These are phyloP conservation scores for Metschnikowia shivogae DNA, from an alignment of 805 yeast species.

Conservation along the genomic window DNA sequence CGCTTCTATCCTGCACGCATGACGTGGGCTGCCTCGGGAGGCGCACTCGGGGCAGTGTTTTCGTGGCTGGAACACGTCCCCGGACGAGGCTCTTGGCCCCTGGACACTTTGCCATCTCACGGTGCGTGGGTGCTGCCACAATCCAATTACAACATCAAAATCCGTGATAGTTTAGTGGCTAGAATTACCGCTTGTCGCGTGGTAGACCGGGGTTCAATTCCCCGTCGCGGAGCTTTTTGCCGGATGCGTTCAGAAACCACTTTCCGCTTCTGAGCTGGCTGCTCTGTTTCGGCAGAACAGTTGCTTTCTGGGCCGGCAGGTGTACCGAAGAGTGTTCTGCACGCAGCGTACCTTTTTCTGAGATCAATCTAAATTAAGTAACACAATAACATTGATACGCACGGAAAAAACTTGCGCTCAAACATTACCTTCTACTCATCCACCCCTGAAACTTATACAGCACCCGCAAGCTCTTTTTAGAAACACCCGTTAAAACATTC, in stretches of 20 bases:
- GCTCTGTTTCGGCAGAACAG: neutral
- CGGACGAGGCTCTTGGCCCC: too few relatives aligned
- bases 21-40: too few relatives aligned
- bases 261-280: neutral
- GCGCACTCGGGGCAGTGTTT: too few relatives aligned
- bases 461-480: too few relatives aligned
- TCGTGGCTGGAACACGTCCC: too few relatives aligned
- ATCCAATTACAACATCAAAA: neutral
- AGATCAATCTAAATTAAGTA: neutral
- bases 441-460: neutral
- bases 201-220: constrained; percentile 22
- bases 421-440: neutral
- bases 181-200: constrained; percentile 23
- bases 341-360: neutral
- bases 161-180: constrained; percentile 22
- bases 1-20: too few relatives aligned
- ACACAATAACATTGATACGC: constrained; percentile 4
- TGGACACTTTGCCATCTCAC: too few relatives aligned
- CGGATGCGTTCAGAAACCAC: too few relatives aligned
- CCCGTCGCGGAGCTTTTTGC: constrained; percentile 18
- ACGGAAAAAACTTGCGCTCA: constrained; percentile 1
- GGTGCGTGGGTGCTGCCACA: too few relatives aligned
- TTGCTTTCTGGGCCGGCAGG: neutral
- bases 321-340: neutral
- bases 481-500: neutral